A percentile compares a stretch with the other conserved stretches of the same genome.
These are phyloP conservation scores for Fraxinus floribunda DNA, from an alignment of 305 asterid species.

Conservation along the genomic window DNA sequence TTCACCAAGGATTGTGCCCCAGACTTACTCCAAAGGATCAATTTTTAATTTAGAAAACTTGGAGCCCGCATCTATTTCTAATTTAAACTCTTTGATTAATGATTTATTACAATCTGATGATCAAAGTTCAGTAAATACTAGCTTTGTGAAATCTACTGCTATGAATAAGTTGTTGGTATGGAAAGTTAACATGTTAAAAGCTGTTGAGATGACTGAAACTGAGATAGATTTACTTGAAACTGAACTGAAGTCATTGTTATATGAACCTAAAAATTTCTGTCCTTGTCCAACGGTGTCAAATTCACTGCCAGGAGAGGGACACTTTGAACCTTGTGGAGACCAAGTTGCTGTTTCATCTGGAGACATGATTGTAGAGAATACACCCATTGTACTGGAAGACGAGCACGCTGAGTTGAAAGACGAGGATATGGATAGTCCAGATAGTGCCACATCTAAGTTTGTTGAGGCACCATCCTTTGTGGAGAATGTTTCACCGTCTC, in stretches of 20 bases:
- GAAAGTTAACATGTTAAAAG: slow-evolving; percentile 70
- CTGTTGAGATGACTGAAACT: slow-evolving; percentile 74
- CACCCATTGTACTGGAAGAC: slow-evolving; percentile 31
- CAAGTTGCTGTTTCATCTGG: slow-evolving; percentile 31
- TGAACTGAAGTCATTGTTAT: slow-evolving; percentile 58
- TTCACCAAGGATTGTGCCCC: slow-evolving; percentile 54
- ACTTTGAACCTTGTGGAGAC: slow-evolving; percentile 33
- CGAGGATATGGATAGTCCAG: slow-evolving; percentile 60
- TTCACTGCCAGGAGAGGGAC: slow-evolving; percentile 33
- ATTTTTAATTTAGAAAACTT: slow-evolving; percentile 65
- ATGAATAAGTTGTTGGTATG: slow-evolving; percentile 63
- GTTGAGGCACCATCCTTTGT: slow-evolving; percentile 36
- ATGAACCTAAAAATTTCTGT: slow-evolving; percentile 35
- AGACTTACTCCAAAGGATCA: slow-evolving; percentile 47
- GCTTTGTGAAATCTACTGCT: slow-evolving; percentile 55
- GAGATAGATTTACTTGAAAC: slow-evolving; percentile 87
- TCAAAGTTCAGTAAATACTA: slow-evolving; percentile 45
- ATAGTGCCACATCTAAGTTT: slow-evolving; percentile 58
- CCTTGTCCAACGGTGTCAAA: slow-evolving; percentile 43
- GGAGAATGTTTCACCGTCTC: slow-evolving; percentile 33
- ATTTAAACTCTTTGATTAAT: slow-evolving; percentile 56
- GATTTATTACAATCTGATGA: slow-evolving; percentile 65
- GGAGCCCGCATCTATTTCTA: slow-evolving; percentile 55
- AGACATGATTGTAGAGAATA: slow-evolving; percentile 33
- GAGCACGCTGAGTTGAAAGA: slow-evolving; percentile 35